Evolutionary conservation across 805 yeast species (phyloP), one percentile per base, ranked within the genome.

Genomic region (Starmerella vaccinii): DNA sequence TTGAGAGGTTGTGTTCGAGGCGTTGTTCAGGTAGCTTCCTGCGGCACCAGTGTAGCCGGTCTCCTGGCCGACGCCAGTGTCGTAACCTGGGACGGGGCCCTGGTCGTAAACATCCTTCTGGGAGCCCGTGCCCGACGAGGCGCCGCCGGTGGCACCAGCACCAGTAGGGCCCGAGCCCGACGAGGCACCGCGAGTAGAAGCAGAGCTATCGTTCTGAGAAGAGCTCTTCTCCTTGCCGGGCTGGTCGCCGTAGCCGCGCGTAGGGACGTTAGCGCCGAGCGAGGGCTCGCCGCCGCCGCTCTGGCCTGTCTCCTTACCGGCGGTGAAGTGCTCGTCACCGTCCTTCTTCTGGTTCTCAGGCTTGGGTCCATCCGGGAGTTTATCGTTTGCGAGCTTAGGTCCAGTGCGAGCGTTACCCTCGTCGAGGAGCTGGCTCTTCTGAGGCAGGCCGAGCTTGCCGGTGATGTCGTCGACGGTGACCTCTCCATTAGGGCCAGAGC

Each of bases 381-480:
- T 37, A 23, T 33, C 18, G 55, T 57, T 57, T 23, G 49, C 56
- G 15, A 59, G 55, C 22, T 47, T 40, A 22, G 63, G 63, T 24
- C 63, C 63, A 9, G 54, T 53, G 32, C 42, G 49, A 24, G 61
- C 63, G 34, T 54, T 46, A 35, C 63, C 61, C 50, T 50, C 53
- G 42, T 57, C 59, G 23, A 58, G 47, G 8, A 57, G 51, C 45
- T 50, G n/a, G 49, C 57, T 49, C 57, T 59, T 58, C 26, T 51
- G 59, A 22, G 63, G 63, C 12, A 59, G 56, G 24, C 61, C 61
- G 32, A 57, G 59, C 47, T 46, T 44, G n/a, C 60, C 60, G 49
- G 56, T 60, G 39, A 58, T 44, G 39, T 51, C 60, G 32, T 58
- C 60, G 15, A 53, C 56, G 23, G 57, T 53, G 47, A 48, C 19